Evolutionary conservation across 305 asterid genomes (phyloP).

Genomic region (Solanum hybrid): DNA sequence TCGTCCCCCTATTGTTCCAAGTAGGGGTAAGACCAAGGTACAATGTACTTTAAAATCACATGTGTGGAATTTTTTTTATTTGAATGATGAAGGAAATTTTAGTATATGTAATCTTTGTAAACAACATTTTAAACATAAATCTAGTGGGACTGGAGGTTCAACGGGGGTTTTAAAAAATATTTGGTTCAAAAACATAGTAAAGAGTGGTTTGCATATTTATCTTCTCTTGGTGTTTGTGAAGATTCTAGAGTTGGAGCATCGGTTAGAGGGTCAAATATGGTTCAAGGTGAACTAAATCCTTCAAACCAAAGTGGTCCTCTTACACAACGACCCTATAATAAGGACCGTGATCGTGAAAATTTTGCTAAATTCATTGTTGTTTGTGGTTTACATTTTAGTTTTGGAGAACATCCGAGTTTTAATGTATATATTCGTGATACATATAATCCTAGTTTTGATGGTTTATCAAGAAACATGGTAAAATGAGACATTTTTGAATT

Average conservation of each 20-base stretch:
- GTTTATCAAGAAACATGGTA: not conserved
- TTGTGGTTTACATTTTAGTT: not conserved
- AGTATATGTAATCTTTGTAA: not conserved
- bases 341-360: not conserved
- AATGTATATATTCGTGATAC: not conserved
- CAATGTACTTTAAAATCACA: not conserved
- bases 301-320: not conserved
- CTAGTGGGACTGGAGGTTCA: not conserved
- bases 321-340: not conserved
- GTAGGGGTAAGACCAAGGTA: not conserved
- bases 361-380: not conserved
- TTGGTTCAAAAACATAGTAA: not conserved
- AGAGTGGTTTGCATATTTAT: not conserved
- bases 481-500: not conserved
- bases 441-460: not conserved
- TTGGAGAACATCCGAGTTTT: not conserved
- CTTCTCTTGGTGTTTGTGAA: not conserved
- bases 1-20: not conserved
- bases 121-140: not conserved
- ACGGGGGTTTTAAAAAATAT: not conserved
- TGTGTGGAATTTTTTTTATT: not conserved
- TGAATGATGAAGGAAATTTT: not conserved
- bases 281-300: not conserved
- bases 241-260: not conserved
- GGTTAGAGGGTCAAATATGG: not conserved